Percentiles rank a stretch among this genome's conserved stretches.
phyloP scores from a whole-genome alignment of 768 basidiomycete genomes.

The Leccinum sublutescens region DNA sequence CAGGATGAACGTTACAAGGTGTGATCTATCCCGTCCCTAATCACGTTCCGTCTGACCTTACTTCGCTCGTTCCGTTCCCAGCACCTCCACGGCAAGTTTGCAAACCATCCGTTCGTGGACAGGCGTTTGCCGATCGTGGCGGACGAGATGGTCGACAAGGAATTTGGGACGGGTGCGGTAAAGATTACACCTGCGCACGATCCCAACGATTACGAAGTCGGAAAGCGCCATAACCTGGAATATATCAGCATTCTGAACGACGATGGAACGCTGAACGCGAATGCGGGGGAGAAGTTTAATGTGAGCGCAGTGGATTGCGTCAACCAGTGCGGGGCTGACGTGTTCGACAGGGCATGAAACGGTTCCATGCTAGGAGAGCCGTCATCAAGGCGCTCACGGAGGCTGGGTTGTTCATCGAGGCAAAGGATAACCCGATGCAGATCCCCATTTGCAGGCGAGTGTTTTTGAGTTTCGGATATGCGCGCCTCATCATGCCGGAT shows the following conservation, averaged over 20 bases:
- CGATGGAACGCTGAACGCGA: conserved; percentile 92
- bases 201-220: conserved; percentile 89
- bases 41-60: not conserved
- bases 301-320: conserved; percentile 23
- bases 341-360: conserved; percentile 79
- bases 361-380: conserved; percentile 87
- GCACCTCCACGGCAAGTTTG: conserved; percentile 95
- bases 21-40: not conserved
- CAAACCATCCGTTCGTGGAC: conserved; percentile 81
- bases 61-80: conserved; percentile 23
- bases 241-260: conserved; percentile 96
- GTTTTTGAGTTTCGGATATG: not conserved
- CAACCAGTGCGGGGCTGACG: not conserved
- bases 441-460: conserved; percentile 85
- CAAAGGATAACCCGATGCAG: conserved; percentile 96
- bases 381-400: conserved; percentile 85
- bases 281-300: conserved; percentile 78
- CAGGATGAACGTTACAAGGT: conserved; percentile 88
- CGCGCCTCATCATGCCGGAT: conserved; percentile 4
- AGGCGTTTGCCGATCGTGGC: conserved; percentile 86
- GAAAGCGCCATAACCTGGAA: conserved; percentile 78
- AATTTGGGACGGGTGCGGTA: conserved; percentile 96
- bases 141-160: conserved; percentile 89
- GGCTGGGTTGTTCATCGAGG: conserved; percentile 81
- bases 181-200: conserved; percentile 99